Evolutionary conservation across 352 stramenopile genomes (phyloP).

Genomic region (Phytophthora hybrid): DNA sequence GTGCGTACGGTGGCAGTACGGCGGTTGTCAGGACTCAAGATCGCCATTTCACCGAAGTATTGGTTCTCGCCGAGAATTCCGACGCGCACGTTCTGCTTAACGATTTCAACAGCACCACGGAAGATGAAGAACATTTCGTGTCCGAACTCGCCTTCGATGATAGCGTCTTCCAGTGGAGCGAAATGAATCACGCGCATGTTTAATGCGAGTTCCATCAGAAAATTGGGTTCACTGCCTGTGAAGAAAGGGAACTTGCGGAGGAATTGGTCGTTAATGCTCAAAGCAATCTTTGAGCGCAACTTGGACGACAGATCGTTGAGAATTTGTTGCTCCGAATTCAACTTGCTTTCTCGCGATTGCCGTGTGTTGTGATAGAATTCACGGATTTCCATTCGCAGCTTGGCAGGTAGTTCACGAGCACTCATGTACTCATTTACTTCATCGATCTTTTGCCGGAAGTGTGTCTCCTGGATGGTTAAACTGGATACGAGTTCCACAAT

Average conservation of each 20-base stretch:
- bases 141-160: conserved; percentile 74
- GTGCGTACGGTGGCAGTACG: conserved; percentile 72
- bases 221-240: conserved; percentile 74
- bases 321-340: conserved; percentile 71
- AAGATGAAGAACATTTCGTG: conserved; percentile 83
- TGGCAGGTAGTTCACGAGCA: conserved; percentile 69
- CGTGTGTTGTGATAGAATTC: conserved; percentile 84
- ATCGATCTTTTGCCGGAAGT: conserved; percentile 78
- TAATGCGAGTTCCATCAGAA: conserved; percentile 79
- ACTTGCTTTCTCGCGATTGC: conserved; percentile 68
- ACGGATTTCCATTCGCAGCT: conserved; percentile 77
- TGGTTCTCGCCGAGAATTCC: conserved; percentile 75
- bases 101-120: conserved; percentile 61
- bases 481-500: conserved; percentile 81
- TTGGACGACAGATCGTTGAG: conserved; percentile 72
- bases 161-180: conserved; percentile 50
- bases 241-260: conserved; percentile 84
- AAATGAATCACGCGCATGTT: conserved; percentile 87
- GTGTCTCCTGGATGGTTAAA: conserved; percentile 67
- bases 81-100: conserved; percentile 59
- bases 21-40: conserved; percentile 66
- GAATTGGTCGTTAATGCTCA: conserved; percentile 83
- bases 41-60: conserved; percentile 85
- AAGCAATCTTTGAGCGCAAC: conserved; percentile 78
- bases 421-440: conserved; percentile 87